phyloP scores from a whole-genome alignment of 1,284 basidiomycete species.

The Mrakiaceae sp. region DNA sequence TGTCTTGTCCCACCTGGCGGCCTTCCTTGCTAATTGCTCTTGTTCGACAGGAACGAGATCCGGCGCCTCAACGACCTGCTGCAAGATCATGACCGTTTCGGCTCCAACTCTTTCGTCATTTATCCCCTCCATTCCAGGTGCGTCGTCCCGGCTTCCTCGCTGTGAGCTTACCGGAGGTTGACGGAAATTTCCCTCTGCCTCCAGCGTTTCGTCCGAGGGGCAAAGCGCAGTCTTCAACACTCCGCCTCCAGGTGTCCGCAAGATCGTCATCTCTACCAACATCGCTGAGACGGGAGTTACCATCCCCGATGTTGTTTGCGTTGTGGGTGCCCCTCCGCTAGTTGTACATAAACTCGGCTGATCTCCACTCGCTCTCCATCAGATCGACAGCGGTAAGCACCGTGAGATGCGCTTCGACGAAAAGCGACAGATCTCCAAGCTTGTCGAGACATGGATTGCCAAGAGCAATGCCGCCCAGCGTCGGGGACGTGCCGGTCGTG shows the following conservation, averaged over 20 bases:
- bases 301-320: conserved; percentile 95
- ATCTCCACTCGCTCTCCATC: not conserved
- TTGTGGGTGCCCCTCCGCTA: conserved; percentile 39
- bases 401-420: conserved; percentile 82
- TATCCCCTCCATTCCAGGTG: conserved; percentile 79
- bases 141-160: not conserved
- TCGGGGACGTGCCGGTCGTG: conserved; percentile 83
- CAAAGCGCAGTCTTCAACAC: conserved; percentile 85
- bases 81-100: conserved; percentile 62
- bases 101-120: conserved; percentile 58
- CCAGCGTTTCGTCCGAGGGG: conserved; percentile 64
- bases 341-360: conserved; percentile 9
- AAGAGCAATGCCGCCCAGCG: conserved; percentile 89
- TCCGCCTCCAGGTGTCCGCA: conserved; percentile 64
- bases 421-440: conserved; percentile 86
- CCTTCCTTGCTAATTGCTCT: not conserved
- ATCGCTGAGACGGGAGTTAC: conserved; percentile 92
- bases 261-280: conserved; percentile 76
- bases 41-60: conserved; percentile 53
- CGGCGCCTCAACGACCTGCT: conserved; percentile 76
- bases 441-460: conserved; percentile 87
- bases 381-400: conserved; percentile 85
- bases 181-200: not conserved
- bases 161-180: not conserved
- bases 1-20: not conserved